phyloP scores from a whole-genome alignment of 2,329 filamentous ascomycete species.

The Aspergillus ochraceoroseus region DNA sequence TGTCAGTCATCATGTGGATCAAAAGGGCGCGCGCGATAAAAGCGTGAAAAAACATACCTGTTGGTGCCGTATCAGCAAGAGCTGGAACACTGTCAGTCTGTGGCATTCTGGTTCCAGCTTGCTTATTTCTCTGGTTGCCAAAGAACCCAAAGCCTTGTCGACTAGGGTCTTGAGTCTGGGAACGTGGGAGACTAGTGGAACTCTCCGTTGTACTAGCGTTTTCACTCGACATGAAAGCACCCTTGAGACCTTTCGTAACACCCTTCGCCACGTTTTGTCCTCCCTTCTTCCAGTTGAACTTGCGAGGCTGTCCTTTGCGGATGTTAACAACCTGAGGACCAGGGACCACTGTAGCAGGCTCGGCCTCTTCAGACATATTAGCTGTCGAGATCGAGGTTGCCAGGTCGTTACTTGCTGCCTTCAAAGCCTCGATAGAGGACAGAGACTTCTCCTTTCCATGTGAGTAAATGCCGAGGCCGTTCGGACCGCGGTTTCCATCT shows the following conservation, averaged over 20 bases:
- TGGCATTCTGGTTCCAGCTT: conserved; percentile 39
- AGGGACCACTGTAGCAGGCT: conserved; percentile 55
- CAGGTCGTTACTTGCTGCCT: conserved; percentile 47
- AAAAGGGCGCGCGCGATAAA: neutral
- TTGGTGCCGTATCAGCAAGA: conserved; percentile 35
- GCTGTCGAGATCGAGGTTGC: conserved; percentile 55
- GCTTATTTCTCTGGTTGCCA: conserved; percentile 46
- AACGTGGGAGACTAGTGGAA: conserved; percentile 32
- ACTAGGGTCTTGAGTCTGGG: conserved; percentile 42
- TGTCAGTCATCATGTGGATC: conserved; percentile 10
- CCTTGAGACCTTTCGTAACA: conserved; percentile 88
- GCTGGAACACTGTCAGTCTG: conserved; percentile 44
- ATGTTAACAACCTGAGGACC: conserved; percentile 95
- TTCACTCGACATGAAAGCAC: conserved; percentile 73
- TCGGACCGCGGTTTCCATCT: conserved; percentile 32
- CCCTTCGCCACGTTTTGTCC: conserved; percentile 91
- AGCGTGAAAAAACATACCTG: conserved; percentile 33
- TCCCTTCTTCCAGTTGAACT: conserved; percentile 98
- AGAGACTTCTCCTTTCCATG: conserved; percentile 51
- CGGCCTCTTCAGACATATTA: conserved; percentile 59
- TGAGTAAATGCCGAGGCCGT: conserved; percentile 62
- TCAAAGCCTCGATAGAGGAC: conserved; percentile 43
- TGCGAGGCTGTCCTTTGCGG: conserved; percentile 86
- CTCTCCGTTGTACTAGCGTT: conserved; percentile 41
- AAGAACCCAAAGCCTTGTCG: conserved; percentile 70